Evolutionary conservation across 2,329 filamentous ascomycete genomes (phyloP).

Genomic region (Trichophyton schoenleinii): DNA sequence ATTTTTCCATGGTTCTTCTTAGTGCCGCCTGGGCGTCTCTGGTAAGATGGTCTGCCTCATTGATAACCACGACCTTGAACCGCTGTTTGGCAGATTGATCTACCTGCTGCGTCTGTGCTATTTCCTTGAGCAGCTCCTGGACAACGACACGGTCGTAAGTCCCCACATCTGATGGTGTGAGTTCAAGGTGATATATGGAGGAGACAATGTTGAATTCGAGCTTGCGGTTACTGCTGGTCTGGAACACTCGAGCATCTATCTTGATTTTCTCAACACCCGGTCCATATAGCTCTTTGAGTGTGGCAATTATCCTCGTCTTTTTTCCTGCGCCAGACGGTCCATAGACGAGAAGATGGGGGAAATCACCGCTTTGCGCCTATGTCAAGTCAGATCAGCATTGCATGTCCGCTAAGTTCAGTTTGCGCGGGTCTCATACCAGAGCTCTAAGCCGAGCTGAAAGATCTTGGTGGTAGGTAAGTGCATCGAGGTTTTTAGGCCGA

Average conservation of each 20-base stretch:
- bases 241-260: conserved; percentile 93
- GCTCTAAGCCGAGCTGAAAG: conserved; percentile 78
- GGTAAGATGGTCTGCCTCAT: conserved; percentile 89
- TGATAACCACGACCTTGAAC: conserved; percentile 99
- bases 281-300: conserved; percentile 86
- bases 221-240: conserved; percentile 89
- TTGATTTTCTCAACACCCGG: conserved; percentile 99
- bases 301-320: conserved; percentile 93
- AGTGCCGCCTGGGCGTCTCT: conserved; percentile 91
- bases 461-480: conserved; percentile 75
- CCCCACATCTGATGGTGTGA: conserved; percentile 92
- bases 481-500: conserved; percentile 38
- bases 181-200: conserved; percentile 95
- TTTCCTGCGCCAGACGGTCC: conserved; percentile 94
- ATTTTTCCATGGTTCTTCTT: conserved; percentile 97
- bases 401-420: neutral
- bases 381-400: conserved; percentile 10
- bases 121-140: conserved; percentile 91
- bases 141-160: conserved; percentile 93
- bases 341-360: conserved; percentile 93
- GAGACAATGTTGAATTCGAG: conserved; percentile 98
- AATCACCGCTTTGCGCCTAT: conserved; percentile 91
- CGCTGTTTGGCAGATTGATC: conserved; percentile 77
- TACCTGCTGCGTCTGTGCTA: conserved; percentile 98
- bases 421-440: conserved; percentile 46